phyloP scores from a whole-genome alignment of 2,329 filamentous ascomycete genomes.

The Verticillium klebahnii region DNA sequence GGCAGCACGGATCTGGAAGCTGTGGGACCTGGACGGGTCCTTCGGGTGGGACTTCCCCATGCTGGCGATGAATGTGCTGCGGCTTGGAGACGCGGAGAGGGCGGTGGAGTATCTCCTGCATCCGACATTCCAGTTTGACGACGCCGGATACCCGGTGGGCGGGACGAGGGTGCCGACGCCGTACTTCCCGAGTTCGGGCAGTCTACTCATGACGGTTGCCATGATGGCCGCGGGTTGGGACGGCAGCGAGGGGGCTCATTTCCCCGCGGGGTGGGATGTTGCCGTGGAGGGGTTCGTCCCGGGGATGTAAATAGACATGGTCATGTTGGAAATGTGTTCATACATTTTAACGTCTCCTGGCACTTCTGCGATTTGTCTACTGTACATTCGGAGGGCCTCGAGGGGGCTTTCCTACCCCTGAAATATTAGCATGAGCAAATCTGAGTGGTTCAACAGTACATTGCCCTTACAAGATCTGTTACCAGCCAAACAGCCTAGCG shows the following conservation, averaged over 20 bases:
- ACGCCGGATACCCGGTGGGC: conserved; percentile 50
- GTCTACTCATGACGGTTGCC: conserved; percentile 45
- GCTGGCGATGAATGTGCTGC: conserved; percentile 38
- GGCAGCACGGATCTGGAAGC: conserved; percentile 29
- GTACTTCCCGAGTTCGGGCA: conserved; percentile 49
- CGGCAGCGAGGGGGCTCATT: conserved; percentile 37
- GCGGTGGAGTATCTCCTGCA: conserved; percentile 41
- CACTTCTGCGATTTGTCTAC: neutral
- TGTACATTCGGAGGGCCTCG: neutral
- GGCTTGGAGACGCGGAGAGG: conserved; percentile 31
- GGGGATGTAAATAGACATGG: neutral
- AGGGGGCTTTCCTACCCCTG: no score
- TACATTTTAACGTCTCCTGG: no score
- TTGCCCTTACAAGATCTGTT: no score
- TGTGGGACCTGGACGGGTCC: conserved; percentile 33
- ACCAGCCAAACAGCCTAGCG: no score
- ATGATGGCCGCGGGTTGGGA: conserved; percentile 56
- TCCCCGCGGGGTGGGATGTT: conserved; percentile 42
- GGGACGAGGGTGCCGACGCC: conserved; percentile 49
- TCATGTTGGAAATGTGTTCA: no score
- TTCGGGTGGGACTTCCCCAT: conserved; percentile 42
- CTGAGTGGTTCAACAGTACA: no score
- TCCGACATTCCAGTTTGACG: conserved; percentile 48
- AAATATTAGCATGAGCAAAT: no score
- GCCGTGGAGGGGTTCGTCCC: conserved; percentile 40